Evolutionary conservation across 148 eudicot genomes (phyloP).

Genomic region (Hydrangea macrophylla): DNA sequence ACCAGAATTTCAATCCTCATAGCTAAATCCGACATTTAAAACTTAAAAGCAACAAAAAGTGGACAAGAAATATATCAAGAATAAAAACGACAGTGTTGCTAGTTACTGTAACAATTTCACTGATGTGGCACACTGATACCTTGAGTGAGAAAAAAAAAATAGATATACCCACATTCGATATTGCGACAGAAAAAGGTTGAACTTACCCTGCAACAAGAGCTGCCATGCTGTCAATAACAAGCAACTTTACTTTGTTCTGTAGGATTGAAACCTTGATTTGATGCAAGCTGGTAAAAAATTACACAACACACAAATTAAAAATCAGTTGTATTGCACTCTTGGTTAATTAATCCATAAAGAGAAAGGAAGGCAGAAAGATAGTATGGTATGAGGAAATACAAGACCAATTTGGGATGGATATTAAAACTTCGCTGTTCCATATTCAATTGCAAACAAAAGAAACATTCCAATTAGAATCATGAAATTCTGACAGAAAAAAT

Average conservation of each 20-base stretch:
- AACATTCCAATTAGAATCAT: neutral
- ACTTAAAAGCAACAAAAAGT: neutral
- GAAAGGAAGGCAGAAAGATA: neutral
- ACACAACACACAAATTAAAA: neutral
- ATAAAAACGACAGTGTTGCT: neutral
- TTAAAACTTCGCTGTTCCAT: neutral
- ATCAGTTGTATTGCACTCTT: neutral
- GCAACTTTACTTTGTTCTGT: conserved; percentile 70
- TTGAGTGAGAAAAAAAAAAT: neutral
- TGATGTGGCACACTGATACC: neutral
- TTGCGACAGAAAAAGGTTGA: neutral
- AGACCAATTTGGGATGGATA: too few species aligned
- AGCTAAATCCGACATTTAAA: too few species aligned
- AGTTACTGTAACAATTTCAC: neutral
- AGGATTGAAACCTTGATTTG: conserved; percentile 69
- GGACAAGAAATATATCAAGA: neutral
- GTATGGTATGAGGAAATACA: too few species aligned
- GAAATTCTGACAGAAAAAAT: too few species aligned
- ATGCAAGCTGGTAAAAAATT: conserved; percentile 58
- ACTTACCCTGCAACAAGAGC: conserved; percentile 71
- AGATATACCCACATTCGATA: neutral
- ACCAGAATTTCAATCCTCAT: neutral
- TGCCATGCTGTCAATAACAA: conserved; percentile 86
- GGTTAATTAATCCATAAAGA: neutral
- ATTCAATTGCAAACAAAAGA: neutral